Conservation (phyloP, 306 rosid species). For the Echinosophora koreensis region DNA sequence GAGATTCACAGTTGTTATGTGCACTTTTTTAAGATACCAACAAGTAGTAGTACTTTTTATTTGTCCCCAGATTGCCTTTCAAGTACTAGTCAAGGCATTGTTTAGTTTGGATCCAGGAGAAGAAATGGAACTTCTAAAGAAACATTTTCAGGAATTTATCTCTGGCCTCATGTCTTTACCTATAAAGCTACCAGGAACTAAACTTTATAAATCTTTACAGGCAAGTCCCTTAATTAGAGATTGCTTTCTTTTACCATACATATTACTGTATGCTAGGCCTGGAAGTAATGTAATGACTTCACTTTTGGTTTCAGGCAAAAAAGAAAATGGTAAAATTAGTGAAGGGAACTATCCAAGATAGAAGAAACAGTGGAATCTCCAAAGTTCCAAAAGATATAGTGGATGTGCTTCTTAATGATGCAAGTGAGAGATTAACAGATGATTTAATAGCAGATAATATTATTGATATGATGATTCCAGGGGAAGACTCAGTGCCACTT, state of each 20-base stretch:
- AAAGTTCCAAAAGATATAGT: conserved; percentile 77
- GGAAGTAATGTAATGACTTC: neutral
- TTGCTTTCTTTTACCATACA: conserved; percentile 29
- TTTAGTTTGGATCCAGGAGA: conserved; percentile 82
- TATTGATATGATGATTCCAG: conserved; percentile 99
- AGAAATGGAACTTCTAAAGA: conserved; percentile 80
- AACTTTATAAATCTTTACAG: conserved; percentile 82
- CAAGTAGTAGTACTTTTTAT: conserved; percentile 39
- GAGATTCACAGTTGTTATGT: conserved; percentile 52
- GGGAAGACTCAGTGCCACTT: conserved; percentile 97
- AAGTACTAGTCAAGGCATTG: conserved; percentile 87
- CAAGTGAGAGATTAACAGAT: conserved; percentile 70
- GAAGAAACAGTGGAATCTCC: conserved; percentile 56
- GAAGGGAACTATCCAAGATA: conserved; percentile 61
- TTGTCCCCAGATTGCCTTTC: conserved; percentile 84
- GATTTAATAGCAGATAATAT: conserved; percentile 89
- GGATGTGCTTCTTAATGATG: conserved; percentile 83
- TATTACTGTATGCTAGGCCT: neutral
- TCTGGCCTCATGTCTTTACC: conserved; percentile 97
- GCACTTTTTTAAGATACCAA: conserved; percentile 53
- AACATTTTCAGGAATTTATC: conserved; percentile 82
- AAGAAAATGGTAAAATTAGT: conserved; percentile 84
- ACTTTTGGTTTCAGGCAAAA: conserved; percentile 78
- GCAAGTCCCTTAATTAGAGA: conserved; percentile 50
- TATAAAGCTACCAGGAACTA: conserved; percentile 87